These are phyloP conservation scores for Boletus semigastroideus DNA, from an alignment of 1,284 basidiomycete species.

Conservation along the genomic window DNA sequence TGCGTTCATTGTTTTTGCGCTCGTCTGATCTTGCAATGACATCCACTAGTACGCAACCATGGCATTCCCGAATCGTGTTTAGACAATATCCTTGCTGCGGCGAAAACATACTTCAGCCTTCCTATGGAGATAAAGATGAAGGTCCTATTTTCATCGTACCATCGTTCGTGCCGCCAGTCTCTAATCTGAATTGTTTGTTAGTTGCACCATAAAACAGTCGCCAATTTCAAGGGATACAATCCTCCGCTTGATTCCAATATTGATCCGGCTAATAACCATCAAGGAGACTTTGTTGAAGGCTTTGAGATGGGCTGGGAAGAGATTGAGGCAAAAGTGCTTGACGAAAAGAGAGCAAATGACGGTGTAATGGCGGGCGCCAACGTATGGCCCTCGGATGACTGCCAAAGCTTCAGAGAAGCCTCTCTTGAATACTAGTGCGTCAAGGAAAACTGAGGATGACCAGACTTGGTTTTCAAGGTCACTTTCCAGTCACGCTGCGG, in stretches of 20 bases:
- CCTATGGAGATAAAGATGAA: slow-evolving; percentile 60
- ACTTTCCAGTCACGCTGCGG: slow-evolving; percentile 48
- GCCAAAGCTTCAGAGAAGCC: slow-evolving; percentile 21
- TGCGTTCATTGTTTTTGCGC: slow-evolving; percentile 3
- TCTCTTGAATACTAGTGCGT: slow-evolving; percentile 32
- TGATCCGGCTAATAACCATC: slow-evolving; percentile 52
- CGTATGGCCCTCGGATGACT: slow-evolving; percentile 36
- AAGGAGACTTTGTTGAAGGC: slow-evolving; percentile 84
- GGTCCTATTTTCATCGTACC: slow-evolving; percentile 35
- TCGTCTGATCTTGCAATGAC: not conserved
- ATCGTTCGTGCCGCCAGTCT: not conserved
- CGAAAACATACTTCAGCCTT: slow-evolving; percentile 65
- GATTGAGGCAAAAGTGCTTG: slow-evolving; percentile 35
- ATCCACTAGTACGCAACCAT: slow-evolving; percentile 65
- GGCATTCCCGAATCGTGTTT: slow-evolving; percentile 61
- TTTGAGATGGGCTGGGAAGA: slow-evolving; percentile 80
- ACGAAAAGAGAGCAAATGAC: slow-evolving; percentile 36
- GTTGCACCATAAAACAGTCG: slow-evolving; percentile 70
- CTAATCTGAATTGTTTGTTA: not conserved
- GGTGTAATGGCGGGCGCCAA: slow-evolving; percentile 63
- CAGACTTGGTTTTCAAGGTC: not conserved
- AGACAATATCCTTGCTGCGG: slow-evolving; percentile 49
- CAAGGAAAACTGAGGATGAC: not conserved
- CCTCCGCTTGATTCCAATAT: slow-evolving; percentile 66
- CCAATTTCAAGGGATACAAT: slow-evolving; percentile 81